These are phyloP conservation scores for Nothomitra cinnamomea DNA, from an alignment of 2,329 filamentous ascomycete species.

Conservation along the genomic window DNA sequence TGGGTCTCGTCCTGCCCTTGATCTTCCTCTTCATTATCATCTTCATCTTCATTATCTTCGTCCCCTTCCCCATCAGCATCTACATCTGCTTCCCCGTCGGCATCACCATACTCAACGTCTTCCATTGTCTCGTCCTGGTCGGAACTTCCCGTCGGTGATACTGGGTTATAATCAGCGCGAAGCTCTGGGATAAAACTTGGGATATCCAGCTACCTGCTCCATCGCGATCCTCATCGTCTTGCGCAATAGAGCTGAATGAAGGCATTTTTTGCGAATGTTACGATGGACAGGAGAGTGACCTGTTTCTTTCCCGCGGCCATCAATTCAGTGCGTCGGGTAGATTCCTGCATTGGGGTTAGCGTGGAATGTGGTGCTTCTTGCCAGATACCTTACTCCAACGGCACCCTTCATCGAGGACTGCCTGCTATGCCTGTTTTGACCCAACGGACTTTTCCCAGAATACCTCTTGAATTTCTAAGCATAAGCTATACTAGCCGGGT, in stretches of 20 bases:
- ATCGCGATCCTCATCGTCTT: slow-evolving; percentile 4
- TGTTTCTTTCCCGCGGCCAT: too few relatives aligned
- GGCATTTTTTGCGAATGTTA: neutral
- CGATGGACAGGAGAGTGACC: neutral
- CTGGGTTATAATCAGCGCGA: slow-evolving; percentile 2
- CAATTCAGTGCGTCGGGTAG: too few relatives aligned
- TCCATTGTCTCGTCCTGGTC: slow-evolving; percentile 30
- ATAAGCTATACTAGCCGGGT: too few relatives aligned
- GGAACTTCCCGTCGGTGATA: slow-evolving; percentile 30
- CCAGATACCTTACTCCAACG: too few relatives aligned
- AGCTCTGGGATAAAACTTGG: neutral
- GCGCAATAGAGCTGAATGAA: neutral
- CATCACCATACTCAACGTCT: slow-evolving; percentile 26
- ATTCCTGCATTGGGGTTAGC: too few relatives aligned
- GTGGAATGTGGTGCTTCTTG: too few relatives aligned
- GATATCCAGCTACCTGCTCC: neutral
- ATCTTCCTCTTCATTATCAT: slow-evolving; percentile 5
- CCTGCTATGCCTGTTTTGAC: too few relatives aligned
- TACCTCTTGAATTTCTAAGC: too few relatives aligned
- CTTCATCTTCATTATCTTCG: slow-evolving; percentile 5
- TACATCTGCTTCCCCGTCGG: slow-evolving; percentile 22
- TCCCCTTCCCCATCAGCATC: slow-evolving; percentile 31
- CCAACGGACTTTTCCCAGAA: too few relatives aligned
- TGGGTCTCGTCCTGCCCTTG: slow-evolving; percentile 6
- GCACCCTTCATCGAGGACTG: too few relatives aligned